Evolutionary conservation across 202 grass and related monocot species (phyloP).

Genomic region (Setaria viridis): DNA sequence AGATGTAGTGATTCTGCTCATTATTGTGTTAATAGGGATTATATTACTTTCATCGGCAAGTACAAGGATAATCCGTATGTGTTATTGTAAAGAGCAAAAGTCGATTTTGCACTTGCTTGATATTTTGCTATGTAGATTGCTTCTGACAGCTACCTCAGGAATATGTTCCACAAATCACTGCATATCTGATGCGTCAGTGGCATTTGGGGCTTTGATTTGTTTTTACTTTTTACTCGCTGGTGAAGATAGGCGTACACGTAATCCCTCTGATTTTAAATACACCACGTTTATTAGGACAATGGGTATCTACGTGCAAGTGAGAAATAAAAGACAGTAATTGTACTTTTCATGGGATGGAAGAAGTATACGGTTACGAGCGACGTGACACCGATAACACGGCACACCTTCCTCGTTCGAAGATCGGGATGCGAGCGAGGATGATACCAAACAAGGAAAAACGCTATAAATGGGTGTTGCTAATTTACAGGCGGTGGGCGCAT

Average conservation of each 20-base stretch:
- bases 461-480: slow-evolving; percentile 53
- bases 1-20: slow-evolving; percentile 22
- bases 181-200: background rate
- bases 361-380: too few species aligned
- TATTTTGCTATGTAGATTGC: background rate
- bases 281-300: too few species aligned
- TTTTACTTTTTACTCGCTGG: background rate
- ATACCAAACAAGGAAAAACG: slow-evolving; percentile 41
- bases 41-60: background rate
- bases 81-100: background rate
- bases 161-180: background rate
- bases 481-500: slow-evolving; percentile 35
- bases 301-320: too few species aligned
- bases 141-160: background rate
- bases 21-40: slow-evolving; percentile 15
- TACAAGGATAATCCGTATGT: background rate
- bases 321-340: too few species aligned
- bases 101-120: background rate
- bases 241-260: background rate
- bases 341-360: too few species aligned
- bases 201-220: background rate
- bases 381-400: too few species aligned
- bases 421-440: background rate
- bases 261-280: background rate
- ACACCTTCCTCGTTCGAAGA: too few species aligned